These are phyloP conservation scores for Macrophomina pseudophaseolina DNA, from an alignment of 2,329 filamentous ascomycete genomes.

Conservation along the genomic window DNA sequence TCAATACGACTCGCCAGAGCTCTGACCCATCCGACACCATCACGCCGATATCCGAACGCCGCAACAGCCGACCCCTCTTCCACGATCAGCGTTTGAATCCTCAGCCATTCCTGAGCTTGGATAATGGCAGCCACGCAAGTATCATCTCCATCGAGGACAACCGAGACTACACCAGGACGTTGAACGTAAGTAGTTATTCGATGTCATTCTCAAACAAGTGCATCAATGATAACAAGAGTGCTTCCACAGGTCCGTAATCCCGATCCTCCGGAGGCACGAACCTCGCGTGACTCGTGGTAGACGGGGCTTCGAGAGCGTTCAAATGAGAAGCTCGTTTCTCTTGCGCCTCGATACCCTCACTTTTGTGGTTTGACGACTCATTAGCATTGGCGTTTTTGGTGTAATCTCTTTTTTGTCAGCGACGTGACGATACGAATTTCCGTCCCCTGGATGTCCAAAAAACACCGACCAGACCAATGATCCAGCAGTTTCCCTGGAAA, in stretches of 20 bases:
- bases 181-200: constrained; percentile 45
- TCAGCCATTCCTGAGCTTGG: constrained; percentile 51
- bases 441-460: constrained; percentile 16
- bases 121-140: constrained; percentile 53
- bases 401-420: constrained; percentile 3
- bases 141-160: constrained; percentile 54
- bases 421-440: constrained; percentile 19
- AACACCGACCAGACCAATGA: constrained; percentile 10
- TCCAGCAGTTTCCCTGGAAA: constrained; percentile 2
- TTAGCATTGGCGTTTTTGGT: constrained; percentile 28
- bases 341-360: constrained; percentile 24
- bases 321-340: constrained; percentile 20
- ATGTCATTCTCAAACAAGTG: background rate
- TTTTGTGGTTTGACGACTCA: constrained; percentile 25
- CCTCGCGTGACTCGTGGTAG: constrained; percentile 22
- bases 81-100: constrained; percentile 57
- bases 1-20: constrained; percentile 34
- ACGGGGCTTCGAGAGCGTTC: background rate
- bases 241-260: constrained; percentile 39
- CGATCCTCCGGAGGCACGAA: constrained; percentile 32
- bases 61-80: constrained; percentile 52
- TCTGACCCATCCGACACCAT: constrained; percentile 40
- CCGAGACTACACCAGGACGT: constrained; percentile 53
- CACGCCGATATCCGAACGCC: constrained; percentile 41
- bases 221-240: constrained; percentile 16